These are phyloP conservation scores for Oropetium thomaeum DNA, from an alignment of 176 grass and related monocot genomes.

Conservation along the genomic window DNA sequence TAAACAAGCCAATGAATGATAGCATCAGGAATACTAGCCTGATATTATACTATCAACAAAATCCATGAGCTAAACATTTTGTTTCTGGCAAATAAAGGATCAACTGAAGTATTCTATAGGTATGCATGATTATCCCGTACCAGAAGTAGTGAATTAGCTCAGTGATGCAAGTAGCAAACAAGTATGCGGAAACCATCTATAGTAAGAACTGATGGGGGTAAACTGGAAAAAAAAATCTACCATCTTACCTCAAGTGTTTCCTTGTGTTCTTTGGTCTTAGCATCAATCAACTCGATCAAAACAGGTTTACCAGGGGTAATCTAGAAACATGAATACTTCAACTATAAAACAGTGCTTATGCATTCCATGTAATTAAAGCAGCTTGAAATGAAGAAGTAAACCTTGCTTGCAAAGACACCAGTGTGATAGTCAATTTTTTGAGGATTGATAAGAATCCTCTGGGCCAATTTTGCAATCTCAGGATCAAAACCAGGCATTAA, in stretches of 20 bases:
- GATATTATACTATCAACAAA: background rate
- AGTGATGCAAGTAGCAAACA: constrained; percentile 1
- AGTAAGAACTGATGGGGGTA: constrained; percentile 3
- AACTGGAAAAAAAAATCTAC: background rate
- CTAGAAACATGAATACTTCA: constrained; percentile 36
- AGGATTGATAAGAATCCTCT: constrained; percentile 94
- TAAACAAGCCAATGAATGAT: background rate
- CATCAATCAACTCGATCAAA: constrained; percentile 81
- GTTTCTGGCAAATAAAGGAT: background rate
- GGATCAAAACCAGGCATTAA: constrained; percentile 98
- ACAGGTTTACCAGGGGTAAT: constrained; percentile 87
- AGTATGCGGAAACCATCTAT: background rate
- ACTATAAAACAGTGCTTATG: constrained; percentile 1
- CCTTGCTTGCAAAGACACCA: constrained; percentile 95
- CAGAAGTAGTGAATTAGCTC: background rate
- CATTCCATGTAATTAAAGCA: constrained; percentile 1
- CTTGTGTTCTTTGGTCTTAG: constrained; percentile 77
- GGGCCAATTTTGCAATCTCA: constrained; percentile 90
- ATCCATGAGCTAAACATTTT: background rate
- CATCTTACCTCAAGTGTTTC: constrained; percentile 74
- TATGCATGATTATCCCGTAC: background rate
- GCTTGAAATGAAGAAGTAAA: constrained; percentile 18
- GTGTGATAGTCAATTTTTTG: constrained; percentile 88
- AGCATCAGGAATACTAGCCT: background rate
- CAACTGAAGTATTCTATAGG: background rate